phyloP scores from a whole-genome alignment of 768 basidiomycete genomes.

The Suillus occidentalis region DNA sequence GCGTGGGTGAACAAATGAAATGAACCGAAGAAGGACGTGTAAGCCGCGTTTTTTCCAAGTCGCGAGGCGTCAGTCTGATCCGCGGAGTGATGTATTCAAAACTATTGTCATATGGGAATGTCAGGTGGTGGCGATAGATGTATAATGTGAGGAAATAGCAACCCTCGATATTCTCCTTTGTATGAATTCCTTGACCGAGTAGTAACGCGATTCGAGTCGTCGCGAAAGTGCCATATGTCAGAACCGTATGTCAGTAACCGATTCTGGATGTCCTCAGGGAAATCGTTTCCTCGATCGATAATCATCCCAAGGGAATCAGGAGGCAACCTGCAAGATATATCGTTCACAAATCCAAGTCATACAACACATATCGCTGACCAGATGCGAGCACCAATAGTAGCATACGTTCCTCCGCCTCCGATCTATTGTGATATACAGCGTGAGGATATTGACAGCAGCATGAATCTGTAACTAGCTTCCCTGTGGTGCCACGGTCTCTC shows the following conservation, averaged over 20 bases:
- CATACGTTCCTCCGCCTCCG: slow-evolving; percentile 88
- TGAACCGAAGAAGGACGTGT: slow-evolving; percentile 59
- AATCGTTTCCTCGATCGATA: slow-evolving; percentile 79
- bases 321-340: slow-evolving; percentile 52
- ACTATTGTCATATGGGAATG: slow-evolving; percentile 36
- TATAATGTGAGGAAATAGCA: slow-evolving; percentile 9
- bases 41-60: slow-evolving; percentile 57
- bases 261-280: slow-evolving; percentile 56
- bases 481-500: slow-evolving; percentile 47
- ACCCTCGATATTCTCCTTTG: slow-evolving; percentile 72
- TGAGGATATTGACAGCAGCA: slow-evolving; percentile 8
- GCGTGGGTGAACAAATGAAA: slow-evolving; percentile 80
- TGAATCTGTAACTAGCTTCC: slow-evolving; percentile 30
- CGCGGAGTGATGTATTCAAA: slow-evolving; percentile 79
- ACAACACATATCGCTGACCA: slow-evolving; percentile 46
- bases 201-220: slow-evolving; percentile 54
- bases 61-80: slow-evolving; percentile 67
- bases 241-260: slow-evolving; percentile 61
- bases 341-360: not conserved
- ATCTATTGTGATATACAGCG: slow-evolving; percentile 48
- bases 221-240: slow-evolving; percentile 78
- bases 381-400: slow-evolving; percentile 76
- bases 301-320: slow-evolving; percentile 74
- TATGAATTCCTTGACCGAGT: slow-evolving; percentile 77
- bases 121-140: not conserved